Evolutionary conservation across 805 yeast species (phyloP).

Genomic region (Grigorovia jiainica): DNA sequence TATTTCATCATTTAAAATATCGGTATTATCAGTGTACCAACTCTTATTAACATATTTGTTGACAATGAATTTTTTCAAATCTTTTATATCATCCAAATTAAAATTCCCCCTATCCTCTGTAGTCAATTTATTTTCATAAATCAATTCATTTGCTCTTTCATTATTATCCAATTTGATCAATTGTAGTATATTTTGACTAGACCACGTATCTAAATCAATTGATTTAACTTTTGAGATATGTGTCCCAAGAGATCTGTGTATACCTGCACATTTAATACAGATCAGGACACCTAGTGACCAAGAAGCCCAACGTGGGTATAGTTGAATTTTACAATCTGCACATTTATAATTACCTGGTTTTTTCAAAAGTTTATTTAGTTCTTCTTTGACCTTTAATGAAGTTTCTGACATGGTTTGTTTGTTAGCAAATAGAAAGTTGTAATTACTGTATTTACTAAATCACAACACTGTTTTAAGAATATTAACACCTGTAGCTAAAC

Average conservation of each 20-base stretch:
- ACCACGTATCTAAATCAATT: conserved; percentile 93
- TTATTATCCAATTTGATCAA: conserved; percentile 83
- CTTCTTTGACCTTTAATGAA: background rate
- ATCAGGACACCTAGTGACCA: conserved; percentile 91
- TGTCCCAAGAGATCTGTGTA: conserved; percentile 91
- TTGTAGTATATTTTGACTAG: conserved; percentile 75
- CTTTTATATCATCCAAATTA: conserved; percentile 59
- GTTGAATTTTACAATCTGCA: conserved; percentile 83
- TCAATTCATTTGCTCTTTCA: conserved; percentile 51
- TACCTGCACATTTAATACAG: conserved; percentile 92
- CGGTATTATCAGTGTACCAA: conserved; percentile 43
- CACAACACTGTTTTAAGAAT: no score
- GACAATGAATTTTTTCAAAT: conserved; percentile 79
- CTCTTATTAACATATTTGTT: conserved; percentile 86
- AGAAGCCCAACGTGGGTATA: conserved; percentile 97
- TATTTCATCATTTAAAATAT: background rate
- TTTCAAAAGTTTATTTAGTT: conserved; percentile 60
- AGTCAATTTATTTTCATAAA: conserved; percentile 67
- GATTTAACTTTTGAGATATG: conserved; percentile 89
- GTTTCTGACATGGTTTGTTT: background rate
- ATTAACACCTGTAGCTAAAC: no score
- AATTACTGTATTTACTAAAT: no score
- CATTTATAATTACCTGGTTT: conserved; percentile 72
- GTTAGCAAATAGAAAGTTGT: no score
- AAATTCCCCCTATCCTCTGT: conserved; percentile 30